Base-by-base conservation (phyloP, 345 rosid genomes). In the Rubroshorea leprosula region DNA sequence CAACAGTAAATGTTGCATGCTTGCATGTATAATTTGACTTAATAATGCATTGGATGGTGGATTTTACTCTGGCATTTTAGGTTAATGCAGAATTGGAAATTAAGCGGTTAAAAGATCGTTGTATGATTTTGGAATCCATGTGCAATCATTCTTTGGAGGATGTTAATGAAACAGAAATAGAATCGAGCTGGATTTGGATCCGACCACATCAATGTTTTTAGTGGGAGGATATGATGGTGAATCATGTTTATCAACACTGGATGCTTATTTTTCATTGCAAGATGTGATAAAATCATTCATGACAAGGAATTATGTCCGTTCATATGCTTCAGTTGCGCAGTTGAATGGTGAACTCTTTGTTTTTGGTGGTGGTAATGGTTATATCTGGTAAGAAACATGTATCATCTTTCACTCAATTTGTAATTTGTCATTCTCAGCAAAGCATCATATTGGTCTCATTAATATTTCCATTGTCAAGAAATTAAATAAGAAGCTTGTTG, bases 351-450 rank as follows among this genome's bases (percentile, higher is more conserved):
- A 80, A 67, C 62, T 86, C 41, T 86, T 72, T 70, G 64, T 80
- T 49, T 54, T 84, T 68, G 97, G 95, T 63, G 97, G 97, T 55
- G 83, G 72, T 38, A 62, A 75, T 70, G 89, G 73, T 55, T 14
- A 43, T 45, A 55, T 54, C 57, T 89, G 89, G 87, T 57, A 68
- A 29, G 67, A 86, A 65, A 74, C 83, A 82, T 90, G 95, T 89
- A 77, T 14, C 53, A 35, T 55, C 65, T 60, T 61, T 27, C 24
- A 18, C 65, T 55, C 57, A 43, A 19, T 23, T 62, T 25, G 23
- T n/a, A n/a, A 23, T 29, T 9, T 51, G 43, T 58, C n/a, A n/a
- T n/a, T 62, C 25, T 15, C 18, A n/a, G 12, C 20, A 18, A 51
- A 27, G 31, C 31, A 27, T 4, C 31, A 3, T 3, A 27, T 8